Evolutionary conservation across 345 rosid genomes (phyloP).

Genomic region (Dimocarpus longan): DNA sequence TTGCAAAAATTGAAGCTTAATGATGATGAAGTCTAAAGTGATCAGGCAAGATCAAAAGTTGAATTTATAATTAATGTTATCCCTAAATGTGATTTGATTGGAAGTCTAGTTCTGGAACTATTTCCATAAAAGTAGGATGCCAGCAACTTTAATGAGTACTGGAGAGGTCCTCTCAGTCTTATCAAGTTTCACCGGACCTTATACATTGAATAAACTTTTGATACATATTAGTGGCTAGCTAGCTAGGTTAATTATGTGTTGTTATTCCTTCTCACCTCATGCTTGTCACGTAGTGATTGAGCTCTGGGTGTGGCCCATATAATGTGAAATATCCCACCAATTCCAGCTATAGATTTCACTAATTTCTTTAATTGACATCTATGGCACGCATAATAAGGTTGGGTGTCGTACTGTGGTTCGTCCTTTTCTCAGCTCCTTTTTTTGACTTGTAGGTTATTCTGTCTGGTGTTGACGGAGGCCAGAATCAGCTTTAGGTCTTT

Average conservation of each 20-base stretch:
- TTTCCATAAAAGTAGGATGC: slow-evolving; percentile 1
- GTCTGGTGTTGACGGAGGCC: neutral
- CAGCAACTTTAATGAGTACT: neutral
- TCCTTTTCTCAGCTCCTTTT: neutral
- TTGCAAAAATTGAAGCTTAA: neutral
- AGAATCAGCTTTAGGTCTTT: slow-evolving; percentile 4
- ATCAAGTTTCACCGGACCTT: neutral
- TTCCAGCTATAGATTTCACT: neutral
- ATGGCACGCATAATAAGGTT: neutral
- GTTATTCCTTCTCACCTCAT: neutral
- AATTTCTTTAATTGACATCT: neutral
- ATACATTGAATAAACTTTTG: neutral
- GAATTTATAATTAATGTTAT: neutral
- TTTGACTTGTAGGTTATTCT: neutral
- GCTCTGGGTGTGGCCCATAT: neutral
- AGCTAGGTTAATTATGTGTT: neutral
- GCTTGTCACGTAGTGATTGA: neutral
- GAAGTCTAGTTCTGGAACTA: neutral
- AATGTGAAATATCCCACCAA: neutral
- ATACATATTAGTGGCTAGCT: neutral
- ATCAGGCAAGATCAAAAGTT: neutral
- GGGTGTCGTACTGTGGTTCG: neutral
- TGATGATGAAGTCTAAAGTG: neutral
- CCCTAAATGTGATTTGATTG: neutral
- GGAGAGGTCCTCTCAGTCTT: neutral